Evolutionary conservation across 2,329 filamentous ascomycete species (phyloP).

Genomic region (Daldinia sp.): DNA sequence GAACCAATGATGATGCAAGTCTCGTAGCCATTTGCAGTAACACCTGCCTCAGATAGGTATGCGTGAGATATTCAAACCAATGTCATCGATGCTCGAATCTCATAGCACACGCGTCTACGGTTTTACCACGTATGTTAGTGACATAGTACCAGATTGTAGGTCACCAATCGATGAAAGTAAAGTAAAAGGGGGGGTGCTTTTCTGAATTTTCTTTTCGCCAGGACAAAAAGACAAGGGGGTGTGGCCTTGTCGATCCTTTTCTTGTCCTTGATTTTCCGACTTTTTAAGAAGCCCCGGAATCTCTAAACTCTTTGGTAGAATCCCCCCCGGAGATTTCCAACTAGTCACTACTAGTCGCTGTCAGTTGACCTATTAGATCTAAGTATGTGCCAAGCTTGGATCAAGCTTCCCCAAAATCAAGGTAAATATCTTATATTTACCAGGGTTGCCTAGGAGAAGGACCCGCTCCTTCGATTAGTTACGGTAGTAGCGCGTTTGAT

Average conservation of each 20-base stretch:
- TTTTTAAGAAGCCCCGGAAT: slow-evolving; percentile 13
- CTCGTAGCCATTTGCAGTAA: slow-evolving; percentile 15
- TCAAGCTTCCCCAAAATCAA: slow-evolving; percentile 33
- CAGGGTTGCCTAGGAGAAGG: slow-evolving; percentile 12
- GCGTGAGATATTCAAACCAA: neutral
- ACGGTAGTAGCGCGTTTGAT: slow-evolving; percentile 35
- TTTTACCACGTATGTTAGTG: neutral
- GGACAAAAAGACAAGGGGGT: slow-evolving; percentile 7
- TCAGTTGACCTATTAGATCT: slow-evolving; percentile 24
- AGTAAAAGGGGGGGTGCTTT: neutral
- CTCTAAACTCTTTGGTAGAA: slow-evolving; percentile 18
- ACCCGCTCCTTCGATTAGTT: slow-evolving; percentile 28
- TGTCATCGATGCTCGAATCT: slow-evolving; percentile 13
- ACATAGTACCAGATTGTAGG: neutral
- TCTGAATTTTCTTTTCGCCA: slow-evolving; percentile 11
- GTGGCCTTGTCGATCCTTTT: slow-evolving; percentile 25
- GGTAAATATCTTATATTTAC: slow-evolving; percentile 26
- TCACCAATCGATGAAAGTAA: slow-evolving; percentile 1
- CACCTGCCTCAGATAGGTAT: neutral
- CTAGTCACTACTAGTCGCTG: slow-evolving; percentile 6
- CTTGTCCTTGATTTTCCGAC: slow-evolving; percentile 19
- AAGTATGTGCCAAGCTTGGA: neutral
- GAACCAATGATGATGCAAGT: slow-evolving; percentile 30
- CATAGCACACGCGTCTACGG: slow-evolving; percentile 15
- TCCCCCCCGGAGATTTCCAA: slow-evolving; percentile 31